Evolutionary conservation across 495 filamentous ascomycete genomes (phyloP), one percentile per base, ranked within the genome.

Genomic region (Tirmania nivea): DNA sequence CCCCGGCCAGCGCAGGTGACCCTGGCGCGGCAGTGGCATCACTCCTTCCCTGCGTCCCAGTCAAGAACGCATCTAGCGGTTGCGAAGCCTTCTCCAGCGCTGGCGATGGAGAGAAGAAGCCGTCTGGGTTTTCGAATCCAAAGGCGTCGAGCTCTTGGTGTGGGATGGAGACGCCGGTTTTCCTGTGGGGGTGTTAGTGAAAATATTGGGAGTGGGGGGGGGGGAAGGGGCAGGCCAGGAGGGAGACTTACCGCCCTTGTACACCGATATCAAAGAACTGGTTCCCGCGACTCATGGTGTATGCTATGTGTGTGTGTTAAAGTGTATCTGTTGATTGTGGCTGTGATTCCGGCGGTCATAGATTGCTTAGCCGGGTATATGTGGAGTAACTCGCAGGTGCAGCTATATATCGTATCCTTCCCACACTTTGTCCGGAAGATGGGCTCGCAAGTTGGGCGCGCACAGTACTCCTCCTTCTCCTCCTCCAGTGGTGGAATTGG

Each of bases 91-190:
- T 83, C 53, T 73, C 77, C 34, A 89, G 88, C 36, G 36, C 36
- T 14, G 39, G 39, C 12, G 39, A 45, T 10, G 89, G 94, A 3
- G 87, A 94, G 67, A 94, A 96, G 58, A 94, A 77, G 50, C 74
- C 74, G 21, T 85, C 81, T 52, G 94, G 73, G 35, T 79, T 78
- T 65, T 96, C 86, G 68, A 97, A 75, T 66, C 92, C 90, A 73
- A 93, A 70, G 63, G 87, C 90, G 68, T 96, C 86, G 68, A 86
- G 80, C 52, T 81, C 69, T 42, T 84, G 84, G 52, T 73, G 76
- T 63, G 77, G 75, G 31, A 97, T 66, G 1, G 78, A 83, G 34
- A 92, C 72, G 20, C 90, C 90, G 9, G 90, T 97, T 75, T 89
- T 77, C 20, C 62, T 65, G 51, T 8, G 31, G 12, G n/a, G 37